A percentile compares a stretch with the other conserved stretches of the same genome.
These are phyloP conservation scores for Linum usitatissimum DNA, from an alignment of 345 rosid species.

Conservation along the genomic window DNA sequence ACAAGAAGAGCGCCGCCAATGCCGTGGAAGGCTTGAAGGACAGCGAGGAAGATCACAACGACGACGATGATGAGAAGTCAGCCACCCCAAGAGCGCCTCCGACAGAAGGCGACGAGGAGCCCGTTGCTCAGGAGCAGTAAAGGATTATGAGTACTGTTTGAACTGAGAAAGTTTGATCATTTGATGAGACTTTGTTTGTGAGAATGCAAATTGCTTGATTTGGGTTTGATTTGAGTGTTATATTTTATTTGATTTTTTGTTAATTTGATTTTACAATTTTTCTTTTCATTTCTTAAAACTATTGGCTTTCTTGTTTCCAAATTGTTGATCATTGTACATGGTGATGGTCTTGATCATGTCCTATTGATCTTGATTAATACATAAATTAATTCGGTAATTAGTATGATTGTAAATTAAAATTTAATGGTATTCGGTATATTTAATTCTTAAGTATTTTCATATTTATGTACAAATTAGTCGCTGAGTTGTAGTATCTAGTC, in stretches of 20 bases:
- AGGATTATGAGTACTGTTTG: background rate
- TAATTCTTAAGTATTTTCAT: no score
- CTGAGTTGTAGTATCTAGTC: no score
- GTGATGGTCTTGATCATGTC: background rate
- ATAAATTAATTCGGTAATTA: no score
- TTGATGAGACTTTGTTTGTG: background rate
- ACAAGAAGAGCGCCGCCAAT: constrained; percentile 10
- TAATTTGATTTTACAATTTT: background rate
- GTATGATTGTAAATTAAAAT: no score
- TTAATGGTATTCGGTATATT: no score
- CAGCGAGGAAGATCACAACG: constrained; percentile 15
- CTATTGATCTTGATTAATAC: background rate
- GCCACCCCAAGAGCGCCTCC: constrained; percentile 2
- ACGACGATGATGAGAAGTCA: constrained; percentile 14
- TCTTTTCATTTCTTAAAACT: no score
- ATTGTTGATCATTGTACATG: background rate
- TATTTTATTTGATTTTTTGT: no score
- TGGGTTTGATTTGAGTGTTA: background rate
- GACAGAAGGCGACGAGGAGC: background rate
- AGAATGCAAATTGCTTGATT: background rate
- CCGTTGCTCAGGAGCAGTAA: constrained; percentile 12
- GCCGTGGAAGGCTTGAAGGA: background rate
- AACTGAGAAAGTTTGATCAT: background rate
- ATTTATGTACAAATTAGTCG: no score
- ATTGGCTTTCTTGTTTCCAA: background rate